phyloP scores from a whole-genome alignment of 2,329 filamentous ascomycete genomes.

The Phyllosticta paracitricarpa region DNA sequence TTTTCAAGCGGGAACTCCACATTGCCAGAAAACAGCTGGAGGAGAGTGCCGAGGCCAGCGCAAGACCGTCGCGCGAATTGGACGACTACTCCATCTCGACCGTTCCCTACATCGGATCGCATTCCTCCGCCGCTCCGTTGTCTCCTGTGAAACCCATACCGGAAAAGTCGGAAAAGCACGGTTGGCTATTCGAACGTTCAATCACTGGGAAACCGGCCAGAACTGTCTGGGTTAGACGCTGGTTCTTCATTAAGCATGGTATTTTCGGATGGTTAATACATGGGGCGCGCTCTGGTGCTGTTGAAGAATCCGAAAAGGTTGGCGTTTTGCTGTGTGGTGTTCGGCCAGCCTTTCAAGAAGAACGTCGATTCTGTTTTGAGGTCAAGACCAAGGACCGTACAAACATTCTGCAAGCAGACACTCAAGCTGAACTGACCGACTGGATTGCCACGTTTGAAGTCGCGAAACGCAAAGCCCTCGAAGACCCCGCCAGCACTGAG shows the following conservation, averaged over 20 bases:
- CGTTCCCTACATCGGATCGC: conserved; percentile 70
- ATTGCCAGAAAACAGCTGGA: conserved; percentile 72
- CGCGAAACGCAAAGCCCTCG: conserved; percentile 84
- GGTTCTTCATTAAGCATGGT: conserved; percentile 93
- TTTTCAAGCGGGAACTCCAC: conserved; percentile 74
- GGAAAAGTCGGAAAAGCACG: conserved; percentile 67
- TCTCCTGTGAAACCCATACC: conserved; percentile 43
- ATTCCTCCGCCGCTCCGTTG: conserved; percentile 34
- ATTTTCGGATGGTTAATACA: conserved; percentile 94
- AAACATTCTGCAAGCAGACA: conserved; percentile 84
- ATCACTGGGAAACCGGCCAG: conserved; percentile 80
- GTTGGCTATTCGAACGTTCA: conserved; percentile 80
- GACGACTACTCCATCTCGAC: conserved; percentile 89
- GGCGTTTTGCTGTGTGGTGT: conserved; percentile 90
- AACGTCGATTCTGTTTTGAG: conserved; percentile 93
- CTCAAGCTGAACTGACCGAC: conserved; percentile 80
- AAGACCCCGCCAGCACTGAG: conserved; percentile 52
- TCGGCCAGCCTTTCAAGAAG: conserved; percentile 82
- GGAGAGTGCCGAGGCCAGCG: conserved; percentile 58
- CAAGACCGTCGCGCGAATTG: conserved; percentile 78
- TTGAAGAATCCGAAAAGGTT: conserved; percentile 92
- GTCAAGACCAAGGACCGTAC: conserved; percentile 95
- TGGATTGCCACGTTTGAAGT: conserved; percentile 93
- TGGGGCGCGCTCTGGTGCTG: conserved; percentile 65
- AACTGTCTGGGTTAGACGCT: conserved; percentile 80